Evolutionary conservation across 371 early-diverging fungal species (phyloP), one percentile per base, ranked within the genome.

Genomic region (Syncephalastrum monosporum): DNA sequence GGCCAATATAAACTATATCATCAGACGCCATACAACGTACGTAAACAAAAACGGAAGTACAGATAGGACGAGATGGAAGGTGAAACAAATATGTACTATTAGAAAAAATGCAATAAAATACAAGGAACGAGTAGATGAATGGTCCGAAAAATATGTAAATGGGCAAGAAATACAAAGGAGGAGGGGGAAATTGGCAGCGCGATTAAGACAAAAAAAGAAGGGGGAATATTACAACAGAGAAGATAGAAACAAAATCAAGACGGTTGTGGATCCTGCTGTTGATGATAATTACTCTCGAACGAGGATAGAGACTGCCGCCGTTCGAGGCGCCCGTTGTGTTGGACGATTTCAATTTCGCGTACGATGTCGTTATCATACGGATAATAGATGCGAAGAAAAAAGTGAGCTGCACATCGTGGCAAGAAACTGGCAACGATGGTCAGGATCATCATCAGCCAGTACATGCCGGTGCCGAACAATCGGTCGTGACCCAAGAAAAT

Each of bases 311-410:
- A 33, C 8, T 33, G 38, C 2, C 38, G 38, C 50, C 42, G 17
- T 47, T 58, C 58, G n/a, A 42, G 41, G 16, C 63, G 56, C 4
- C 57, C 57, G 27, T 57, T 49, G 12, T 50, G 49, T 3, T 24
- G 55, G 10, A 75, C 68, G 45, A 78, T 33, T 51, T 77, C 79
- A 12, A 76, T 72, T 63, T 89, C 89, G 13, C 81, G 82, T 8
- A 86, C 70, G 17, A 89, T 81, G 55, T 84, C 88, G 25, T 83
- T 81, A 59, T 89, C 89, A 13, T 77, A 74, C 3, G 89, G 89
- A 46, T 62, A 50, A 25, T 82, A 79, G 33, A 74, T 71, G 21
- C 72, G 82, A 10, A 74, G 58, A 16, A 68, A 69, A 52, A 76
- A 72, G 48, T 79, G 75, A 47, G 71, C 65, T 0, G 72, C 61